These are phyloP conservation scores for Lactifluus volemus DNA, from an alignment of 768 basidiomycete genomes.

Conservation along the genomic window DNA sequence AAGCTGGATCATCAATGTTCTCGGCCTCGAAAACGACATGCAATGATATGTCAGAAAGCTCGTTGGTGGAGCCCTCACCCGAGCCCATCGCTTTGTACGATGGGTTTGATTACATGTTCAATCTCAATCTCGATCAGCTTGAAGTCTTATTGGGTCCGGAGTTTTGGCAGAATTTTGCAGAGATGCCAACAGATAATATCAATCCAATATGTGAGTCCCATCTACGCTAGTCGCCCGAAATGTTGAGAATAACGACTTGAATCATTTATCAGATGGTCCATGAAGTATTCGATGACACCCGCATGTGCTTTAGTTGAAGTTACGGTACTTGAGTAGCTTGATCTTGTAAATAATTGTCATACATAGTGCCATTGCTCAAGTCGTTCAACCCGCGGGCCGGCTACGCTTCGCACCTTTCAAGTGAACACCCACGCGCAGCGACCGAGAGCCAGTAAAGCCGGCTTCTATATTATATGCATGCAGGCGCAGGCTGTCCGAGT, in stretches of 20 bases:
- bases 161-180: conserved; percentile 16
- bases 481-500: conserved; percentile 34
- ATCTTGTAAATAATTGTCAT: too few relatives aligned
- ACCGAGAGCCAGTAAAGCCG: not conserved
- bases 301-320: not conserved
- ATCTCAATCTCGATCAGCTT: conserved; percentile 4
- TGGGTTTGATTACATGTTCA: conserved; percentile 5
- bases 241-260: not conserved
- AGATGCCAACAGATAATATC: not conserved
- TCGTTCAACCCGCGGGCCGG: too few relatives aligned
- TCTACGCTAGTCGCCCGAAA: not conserved
- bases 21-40: not conserved
- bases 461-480: conserved; percentile 5
- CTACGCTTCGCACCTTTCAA: not conserved
- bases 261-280: not conserved
- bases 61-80: not conserved
- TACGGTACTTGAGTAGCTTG: not conserved
- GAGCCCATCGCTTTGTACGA: not conserved
- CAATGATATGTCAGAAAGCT: not conserved
- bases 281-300: not conserved
- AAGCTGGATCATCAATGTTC: not conserved
- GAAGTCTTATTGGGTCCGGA: conserved; percentile 6
- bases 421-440: not conserved
- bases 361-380: too few relatives aligned
- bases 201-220: conserved; percentile 1